A percentile compares a stretch with the other conserved stretches of the same genome.
Evolutionary conservation across 495 filamentous ascomycete species (phyloP).

Genomic region (Antarctomyces pellizariae): DNA sequence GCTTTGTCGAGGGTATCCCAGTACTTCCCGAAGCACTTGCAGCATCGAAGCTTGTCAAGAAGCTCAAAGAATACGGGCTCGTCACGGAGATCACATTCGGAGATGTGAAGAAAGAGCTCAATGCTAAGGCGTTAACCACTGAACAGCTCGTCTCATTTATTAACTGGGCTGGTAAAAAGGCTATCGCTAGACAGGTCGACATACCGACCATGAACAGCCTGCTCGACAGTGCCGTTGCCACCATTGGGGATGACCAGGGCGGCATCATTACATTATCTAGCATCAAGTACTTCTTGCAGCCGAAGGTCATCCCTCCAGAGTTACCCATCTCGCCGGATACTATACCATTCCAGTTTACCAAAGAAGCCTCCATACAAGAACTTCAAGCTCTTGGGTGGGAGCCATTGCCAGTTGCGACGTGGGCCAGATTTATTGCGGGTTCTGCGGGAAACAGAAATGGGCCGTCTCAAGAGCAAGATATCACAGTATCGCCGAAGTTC

Average conservation of each 20-base stretch:
- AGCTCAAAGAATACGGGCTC: slow-evolving; percentile 53
- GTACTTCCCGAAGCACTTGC: slow-evolving; percentile 57
- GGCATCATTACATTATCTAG: slow-evolving; percentile 51
- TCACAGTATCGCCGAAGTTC: slow-evolving; percentile 50
- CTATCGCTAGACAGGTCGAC: slow-evolving; percentile 43
- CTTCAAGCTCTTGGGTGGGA: slow-evolving; percentile 65
- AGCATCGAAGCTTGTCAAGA: slow-evolving; percentile 43
- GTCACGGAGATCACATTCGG: slow-evolving; percentile 65
- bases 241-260: slow-evolving; percentile 38
- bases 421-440: slow-evolving; percentile 57
- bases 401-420: slow-evolving; percentile 56
- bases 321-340: slow-evolving; percentile 65
- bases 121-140: slow-evolving; percentile 47
- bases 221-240: slow-evolving; percentile 60
- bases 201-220: slow-evolving; percentile 33
- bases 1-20: slow-evolving; percentile 78
- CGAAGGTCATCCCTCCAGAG: slow-evolving; percentile 52
- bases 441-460: slow-evolving; percentile 18
- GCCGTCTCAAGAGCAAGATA: slow-evolving; percentile 24
- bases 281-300: slow-evolving; percentile 49
- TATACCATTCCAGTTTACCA: slow-evolving; percentile 53
- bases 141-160: slow-evolving; percentile 60
- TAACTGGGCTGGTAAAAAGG: slow-evolving; percentile 51
- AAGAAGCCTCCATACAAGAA: slow-evolving; percentile 21
- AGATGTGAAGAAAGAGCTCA: slow-evolving; percentile 65